Evolutionary conservation across 2,329 filamentous ascomycete species (phyloP).

Genomic region (Nigrospora sphaerica): DNA sequence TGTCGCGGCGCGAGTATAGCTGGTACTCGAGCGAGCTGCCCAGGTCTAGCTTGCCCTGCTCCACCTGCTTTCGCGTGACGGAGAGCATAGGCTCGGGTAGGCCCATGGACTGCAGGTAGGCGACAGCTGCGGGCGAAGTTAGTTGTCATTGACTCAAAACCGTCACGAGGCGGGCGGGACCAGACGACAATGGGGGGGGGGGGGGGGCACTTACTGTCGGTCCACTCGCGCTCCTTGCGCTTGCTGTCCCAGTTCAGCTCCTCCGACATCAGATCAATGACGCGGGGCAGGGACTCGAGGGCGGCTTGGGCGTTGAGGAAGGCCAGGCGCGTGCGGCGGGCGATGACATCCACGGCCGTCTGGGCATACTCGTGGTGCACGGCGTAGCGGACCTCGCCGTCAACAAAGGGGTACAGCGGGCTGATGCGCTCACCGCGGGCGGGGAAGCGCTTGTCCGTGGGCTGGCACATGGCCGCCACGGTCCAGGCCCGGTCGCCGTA

Average conservation of each 20-base stretch:
- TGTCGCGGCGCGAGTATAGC: slow-evolving; percentile 55
- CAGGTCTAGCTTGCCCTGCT: slow-evolving; percentile 52
- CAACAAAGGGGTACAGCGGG: slow-evolving; percentile 78
- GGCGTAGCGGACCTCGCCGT: slow-evolving; percentile 85
- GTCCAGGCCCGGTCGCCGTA: slow-evolving; percentile 93
- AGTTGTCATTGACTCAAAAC: not conserved
- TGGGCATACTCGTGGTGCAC: slow-evolving; percentile 87
- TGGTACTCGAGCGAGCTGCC: slow-evolving; percentile 50
- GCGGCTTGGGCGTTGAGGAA: slow-evolving; percentile 91
- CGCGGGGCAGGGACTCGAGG: slow-evolving; percentile 72
- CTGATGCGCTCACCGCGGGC: slow-evolving; percentile 76
- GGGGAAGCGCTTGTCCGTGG: slow-evolving; percentile 74
- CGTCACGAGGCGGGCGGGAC: not conserved
- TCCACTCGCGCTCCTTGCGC: slow-evolving; percentile 76
- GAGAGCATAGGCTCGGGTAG: slow-evolving; percentile 53
- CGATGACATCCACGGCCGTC: slow-evolving; percentile 82
- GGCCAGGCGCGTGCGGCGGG: slow-evolving; percentile 74
- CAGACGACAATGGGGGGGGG: slow-evolving; percentile 1
- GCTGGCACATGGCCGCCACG: slow-evolving; percentile 71
- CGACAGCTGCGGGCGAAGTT: slow-evolving; percentile 34
- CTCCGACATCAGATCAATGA: slow-evolving; percentile 84
- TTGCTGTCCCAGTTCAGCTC: slow-evolving; percentile 72
- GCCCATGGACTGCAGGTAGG: slow-evolving; percentile 59
- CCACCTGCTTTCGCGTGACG: slow-evolving; percentile 52
- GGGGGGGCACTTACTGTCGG: slow-evolving; percentile 47